Evolutionary conservation across 1,284 basidiomycete species (phyloP).

Genomic region (Irpex lacteus): DNA sequence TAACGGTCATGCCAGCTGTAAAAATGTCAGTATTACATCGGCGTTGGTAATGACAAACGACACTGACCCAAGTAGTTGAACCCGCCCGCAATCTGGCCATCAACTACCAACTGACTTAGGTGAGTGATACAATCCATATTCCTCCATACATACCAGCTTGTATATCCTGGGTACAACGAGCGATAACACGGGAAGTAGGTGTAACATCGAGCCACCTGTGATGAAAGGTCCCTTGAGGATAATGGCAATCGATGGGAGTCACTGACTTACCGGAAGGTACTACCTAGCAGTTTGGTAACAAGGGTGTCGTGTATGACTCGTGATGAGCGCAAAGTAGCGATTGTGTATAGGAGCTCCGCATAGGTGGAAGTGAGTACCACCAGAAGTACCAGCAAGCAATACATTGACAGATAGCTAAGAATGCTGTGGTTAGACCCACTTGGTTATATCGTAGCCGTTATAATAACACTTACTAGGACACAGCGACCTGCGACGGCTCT

Average conservation of each 20-base stretch:
- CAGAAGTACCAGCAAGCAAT: slow-evolving; percentile 1
- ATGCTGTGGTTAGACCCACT: neutral
- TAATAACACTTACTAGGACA: slow-evolving; percentile 27
- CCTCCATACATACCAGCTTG: slow-evolving; percentile 27
- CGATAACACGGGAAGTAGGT: slow-evolving; percentile 50
- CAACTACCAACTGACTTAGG: slow-evolving; percentile 32
- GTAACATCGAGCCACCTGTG: slow-evolving; percentile 36
- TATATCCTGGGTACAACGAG: slow-evolving; percentile 55
- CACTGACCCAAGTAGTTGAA: slow-evolving; percentile 24
- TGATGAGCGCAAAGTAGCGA: slow-evolving; percentile 48
- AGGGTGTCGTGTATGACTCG: slow-evolving; percentile 53
- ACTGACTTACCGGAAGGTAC: slow-evolving; percentile 41
- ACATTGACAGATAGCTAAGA: slow-evolving; percentile 11
- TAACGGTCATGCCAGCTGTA: slow-evolving; percentile 6
- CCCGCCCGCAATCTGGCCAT: slow-evolving; percentile 7
- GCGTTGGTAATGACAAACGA: neutral
- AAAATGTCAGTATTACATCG: neutral
- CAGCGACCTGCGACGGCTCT: slow-evolving; percentile 23
- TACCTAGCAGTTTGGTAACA: slow-evolving; percentile 49
- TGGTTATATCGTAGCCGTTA: neutral
- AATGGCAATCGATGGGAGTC: neutral
- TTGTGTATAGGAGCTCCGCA: slow-evolving; percentile 18
- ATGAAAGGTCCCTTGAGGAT: neutral
- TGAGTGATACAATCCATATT: slow-evolving; percentile 7
- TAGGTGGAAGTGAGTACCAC: neutral